These are phyloP conservation scores for Arxiozyma slooffiae DNA, from an alignment of 1,139 yeast species.

Conservation along the genomic window DNA sequence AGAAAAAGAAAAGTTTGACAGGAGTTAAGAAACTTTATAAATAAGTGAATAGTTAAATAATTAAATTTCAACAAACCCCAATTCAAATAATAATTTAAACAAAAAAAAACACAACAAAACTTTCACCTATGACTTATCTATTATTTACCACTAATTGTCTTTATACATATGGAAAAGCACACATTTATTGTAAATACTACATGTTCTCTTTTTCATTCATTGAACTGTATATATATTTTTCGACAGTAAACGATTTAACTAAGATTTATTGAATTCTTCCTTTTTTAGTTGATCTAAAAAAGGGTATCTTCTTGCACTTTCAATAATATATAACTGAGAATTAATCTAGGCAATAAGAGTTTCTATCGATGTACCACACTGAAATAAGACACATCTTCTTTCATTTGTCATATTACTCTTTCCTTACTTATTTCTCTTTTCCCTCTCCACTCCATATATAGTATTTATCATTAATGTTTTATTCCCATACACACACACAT, in stretches of 20 bases:
- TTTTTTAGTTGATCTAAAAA: constrained; percentile 67
- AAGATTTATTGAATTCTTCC: constrained; percentile 65
- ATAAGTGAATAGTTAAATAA: neutral
- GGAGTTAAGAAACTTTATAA: constrained; percentile 9
- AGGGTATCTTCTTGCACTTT: constrained; percentile 86
- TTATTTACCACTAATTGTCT: neutral
- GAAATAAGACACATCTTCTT: constrained; percentile 33
- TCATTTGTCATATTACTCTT: constrained; percentile 28
- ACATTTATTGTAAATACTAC: constrained; percentile 4
- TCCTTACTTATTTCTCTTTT: neutral
- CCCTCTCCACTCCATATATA: neutral
- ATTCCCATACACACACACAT: constrained; percentile 7
- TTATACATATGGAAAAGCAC: neutral
- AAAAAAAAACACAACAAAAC: neutral
- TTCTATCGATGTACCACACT: constrained; percentile 81
- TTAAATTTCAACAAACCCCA: neutral
- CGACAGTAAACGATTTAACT: constrained; percentile 63
- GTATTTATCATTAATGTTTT: constrained; percentile 6
- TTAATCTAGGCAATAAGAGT: constrained; percentile 81
- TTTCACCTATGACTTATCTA: neutral
- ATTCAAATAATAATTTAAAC: too few species aligned
- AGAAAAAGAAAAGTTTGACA: constrained; percentile 31
- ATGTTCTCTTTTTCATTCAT: constrained; percentile 54
- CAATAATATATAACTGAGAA: constrained; percentile 59
- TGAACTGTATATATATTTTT: constrained; percentile 82